Base-by-base conservation (phyloP, 108 stramenopile species). In the Skeletonema potamos region DNA sequence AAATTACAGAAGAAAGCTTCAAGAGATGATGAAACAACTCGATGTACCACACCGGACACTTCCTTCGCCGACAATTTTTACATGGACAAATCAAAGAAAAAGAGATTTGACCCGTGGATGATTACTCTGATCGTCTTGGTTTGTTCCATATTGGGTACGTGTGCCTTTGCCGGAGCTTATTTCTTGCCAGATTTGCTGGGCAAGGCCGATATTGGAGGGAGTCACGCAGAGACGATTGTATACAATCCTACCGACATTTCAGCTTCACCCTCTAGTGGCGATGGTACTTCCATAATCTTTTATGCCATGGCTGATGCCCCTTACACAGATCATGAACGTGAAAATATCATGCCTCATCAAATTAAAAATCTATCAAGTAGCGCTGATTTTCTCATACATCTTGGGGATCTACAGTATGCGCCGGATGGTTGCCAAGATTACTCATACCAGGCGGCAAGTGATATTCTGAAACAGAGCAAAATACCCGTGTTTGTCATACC, bases 361-460 rank as follows among this genome's bases (percentile, higher is more conserved):
- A 30, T 59, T 7, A 17, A 30, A 13, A 59, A 59, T 59, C 74
- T 79, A 27, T 54, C 44, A 59, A 68, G 62, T 0, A 78, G 72
- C 32, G 78, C 78, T 24, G 85, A 79, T 46, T 86, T 86, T 64
- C 27, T 84, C 36, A 59, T 86, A 0, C 85, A 86, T 77, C 34
- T 86, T 6, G 85, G 85, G 22, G 85, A 86, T 71, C 70, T 86
- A 11, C 58, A 77, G 26, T 27, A 62, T 30, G 76, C 56, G 12
- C 46, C 30, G 20, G 10, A 20, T 9, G 77, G 71, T 18, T 57
- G 56, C 9, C 39, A 58, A 11, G 62, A 62, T 4, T 5, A 2
- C 10, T 22, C 56, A 10, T 71, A 80, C 41, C 33, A 51, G 13
- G 27, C 24, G 10, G 70, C 81, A 5, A 46, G 33, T 1, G 72